A percentile compares a stretch with the other conserved stretches of the same genome.
Conservation (phyloP, 2,329 filamentous ascomycete genomes). For the Chrysoporthe deuterocubensis region DNA sequence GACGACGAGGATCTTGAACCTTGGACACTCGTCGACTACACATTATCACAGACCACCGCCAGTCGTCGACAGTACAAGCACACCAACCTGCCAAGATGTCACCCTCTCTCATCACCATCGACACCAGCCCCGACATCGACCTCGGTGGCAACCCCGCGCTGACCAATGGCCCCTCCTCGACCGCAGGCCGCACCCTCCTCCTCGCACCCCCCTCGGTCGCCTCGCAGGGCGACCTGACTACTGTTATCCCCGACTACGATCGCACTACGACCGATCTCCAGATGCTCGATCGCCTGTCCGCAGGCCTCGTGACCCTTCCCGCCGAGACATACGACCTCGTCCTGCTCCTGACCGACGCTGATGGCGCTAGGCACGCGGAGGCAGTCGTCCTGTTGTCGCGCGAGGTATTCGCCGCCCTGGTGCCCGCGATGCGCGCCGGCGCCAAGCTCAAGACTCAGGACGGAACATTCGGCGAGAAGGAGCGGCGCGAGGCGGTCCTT, state of each 20-base stretch:
- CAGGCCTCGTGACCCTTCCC: constrained; percentile 79
- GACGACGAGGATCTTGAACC: not conserved
- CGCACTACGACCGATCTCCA: constrained; percentile 83
- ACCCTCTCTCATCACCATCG: constrained; percentile 58
- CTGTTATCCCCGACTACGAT: constrained; percentile 73
- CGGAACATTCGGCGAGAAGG: constrained; percentile 56
- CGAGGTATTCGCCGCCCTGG: constrained; percentile 69
- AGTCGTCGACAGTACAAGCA: constrained; percentile 22
- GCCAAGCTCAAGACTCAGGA: constrained; percentile 73
- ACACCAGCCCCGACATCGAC: constrained; percentile 59
- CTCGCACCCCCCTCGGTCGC: constrained; percentile 91
- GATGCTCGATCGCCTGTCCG: constrained; percentile 92
- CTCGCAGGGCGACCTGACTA: constrained; percentile 77
- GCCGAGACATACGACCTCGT: constrained; percentile 80
- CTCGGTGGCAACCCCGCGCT: constrained; percentile 37
- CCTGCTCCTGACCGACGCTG: constrained; percentile 79
- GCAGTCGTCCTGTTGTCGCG: constrained; percentile 66
- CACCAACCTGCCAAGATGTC: constrained; percentile 44
- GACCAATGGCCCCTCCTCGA: constrained; percentile 28
- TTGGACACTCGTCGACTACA: constrained; percentile 14
- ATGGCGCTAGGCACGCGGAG: constrained; percentile 66
- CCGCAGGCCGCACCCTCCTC: constrained; percentile 63
- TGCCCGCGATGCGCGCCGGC: constrained; percentile 71
- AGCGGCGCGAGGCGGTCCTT: constrained; percentile 79
- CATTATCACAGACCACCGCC: not conserved